Base-by-base conservation (phyloP, 148 eudicot species). In the Diospyros lotus region DNA sequence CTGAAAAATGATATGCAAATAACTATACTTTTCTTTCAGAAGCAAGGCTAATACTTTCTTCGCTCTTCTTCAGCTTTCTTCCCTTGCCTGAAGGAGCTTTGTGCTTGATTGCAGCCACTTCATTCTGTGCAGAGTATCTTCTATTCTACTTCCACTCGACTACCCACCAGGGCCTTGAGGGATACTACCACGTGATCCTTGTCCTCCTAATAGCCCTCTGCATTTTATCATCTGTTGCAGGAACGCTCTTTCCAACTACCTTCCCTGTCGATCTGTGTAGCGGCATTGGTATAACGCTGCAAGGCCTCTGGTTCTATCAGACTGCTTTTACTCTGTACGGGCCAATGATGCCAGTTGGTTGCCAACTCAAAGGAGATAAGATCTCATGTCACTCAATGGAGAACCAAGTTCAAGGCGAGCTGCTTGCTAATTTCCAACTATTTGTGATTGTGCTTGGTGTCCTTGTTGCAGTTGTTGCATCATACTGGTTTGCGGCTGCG, bases 301-400 rank as follows among this genome's bases (percentile, higher is more conserved):
- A 94, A 80, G 98, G 97, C 73, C 90, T 94, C 48, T 94, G 98
- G 98, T 92, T 94, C 84, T 94, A 87, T 79, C 98, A 92, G 81
- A 92, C 92, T 10, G 98, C 97, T 3, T 90, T 92, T 77, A 89
- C 92, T 45, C 91, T 94, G 7, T 92, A 94, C 52, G 97, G 98
- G 7, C 88, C 97, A 18, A 89, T 89, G 92, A 92, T 94, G 93
- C 98, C 98, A 4, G 60, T 75, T 1, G 96, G 97, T 14, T 92
- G 98, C 72, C 71, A 46, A 65, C 87, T 92, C 43, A 81, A 87
- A 50, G 91, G 63, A 59, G 70, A 82, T 72, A 75, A 80, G 43
- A 86, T 94, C 38, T 60, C 77, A 4, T 94, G 98, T 40, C 85
- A 60, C 65, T 84, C 90, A 8, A 40, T 55, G 2, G 88, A 74